Base-by-base conservation (phyloP, 805 yeast genomes). In the Candida dajiaensis region DNA sequence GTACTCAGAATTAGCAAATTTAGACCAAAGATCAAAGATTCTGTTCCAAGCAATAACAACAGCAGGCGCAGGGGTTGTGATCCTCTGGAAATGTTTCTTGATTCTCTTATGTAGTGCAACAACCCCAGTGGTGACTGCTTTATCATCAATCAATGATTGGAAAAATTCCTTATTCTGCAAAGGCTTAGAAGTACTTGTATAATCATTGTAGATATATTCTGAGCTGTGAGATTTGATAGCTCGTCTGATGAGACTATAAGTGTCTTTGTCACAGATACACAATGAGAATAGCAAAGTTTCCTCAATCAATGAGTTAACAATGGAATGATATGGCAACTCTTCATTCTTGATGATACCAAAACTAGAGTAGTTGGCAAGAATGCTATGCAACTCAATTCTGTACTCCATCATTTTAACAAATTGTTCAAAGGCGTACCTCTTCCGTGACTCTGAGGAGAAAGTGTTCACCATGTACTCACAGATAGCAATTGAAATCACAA, bases 21-120 rank as follows among this genome's bases (percentile, higher is more conserved):
- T 46, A 47, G 41, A 49, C 85, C 84, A 79, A 22, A 78, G 61
- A 31, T 70, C 69, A 56, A 73, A 80, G 48, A 81, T 73, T 33
- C 67, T 50, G 3, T 58, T 53, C 78, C 77, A 76, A 6, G 68
- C 68, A 15, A 61, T 64, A 3, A 71, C 49, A 26, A 75, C 58
- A 3, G 76, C 70, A 10, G 50, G 42, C 3, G 66, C 59, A 9
- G 72, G 65, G 4, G 45, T 51, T 18, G 53, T 49, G 12, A 64
- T 54, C 9, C 52, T 52, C 38, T 61, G 52, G 42, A 68, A 55
- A 38, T 57, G 52, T 49, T 61, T 74, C 58, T 85, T 72, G 44
- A 85, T 64, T 48, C 80, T 76, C 58, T 85, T 84, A 57, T 85
- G 89, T 31, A 85, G 71, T 0, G 95, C 89, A 25, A 83, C 81